Conservation (phyloP, 1,284 basidiomycete species). For the Wolfiporia cocos region DNA sequence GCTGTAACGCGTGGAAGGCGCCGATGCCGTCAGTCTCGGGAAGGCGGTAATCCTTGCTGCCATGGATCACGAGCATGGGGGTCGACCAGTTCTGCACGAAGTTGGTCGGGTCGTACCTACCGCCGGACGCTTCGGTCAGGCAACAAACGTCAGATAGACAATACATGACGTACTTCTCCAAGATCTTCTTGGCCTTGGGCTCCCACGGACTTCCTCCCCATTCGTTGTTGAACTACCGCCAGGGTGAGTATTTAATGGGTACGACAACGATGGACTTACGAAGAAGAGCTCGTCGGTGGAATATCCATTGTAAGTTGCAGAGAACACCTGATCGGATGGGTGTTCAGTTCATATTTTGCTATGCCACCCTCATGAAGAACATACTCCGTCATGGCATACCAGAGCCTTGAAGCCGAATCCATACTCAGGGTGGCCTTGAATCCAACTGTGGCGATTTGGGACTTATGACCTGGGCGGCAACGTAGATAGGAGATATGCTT, state of each 20-base stretch:
- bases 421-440: constrained; percentile 86
- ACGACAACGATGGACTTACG: constrained; percentile 37
- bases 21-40: constrained; percentile 80
- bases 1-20: constrained; percentile 75
- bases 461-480: constrained; percentile 5
- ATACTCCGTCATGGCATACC: constrained; percentile 83
- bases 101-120: constrained; percentile 68
- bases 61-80: constrained; percentile 81
- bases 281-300: constrained; percentile 87
- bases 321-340: constrained; percentile 45
- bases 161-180: constrained; percentile 41
- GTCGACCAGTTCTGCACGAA: constrained; percentile 82
- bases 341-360: constrained; percentile 5
- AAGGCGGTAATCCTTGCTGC: constrained; percentile 82
- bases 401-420: constrained; percentile 85
- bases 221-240: constrained; percentile 69
- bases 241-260: background rate
- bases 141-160: background rate
- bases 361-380: constrained; percentile 11
- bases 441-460: constrained; percentile 59
- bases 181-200: constrained; percentile 44
- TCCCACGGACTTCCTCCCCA: constrained; percentile 82
- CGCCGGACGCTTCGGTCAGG: background rate
- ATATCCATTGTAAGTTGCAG: constrained; percentile 68
- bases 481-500: constrained; percentile 13